Conservation (phyloP, 2,329 filamentous ascomycete species). For the Amauroascus niger region DNA sequence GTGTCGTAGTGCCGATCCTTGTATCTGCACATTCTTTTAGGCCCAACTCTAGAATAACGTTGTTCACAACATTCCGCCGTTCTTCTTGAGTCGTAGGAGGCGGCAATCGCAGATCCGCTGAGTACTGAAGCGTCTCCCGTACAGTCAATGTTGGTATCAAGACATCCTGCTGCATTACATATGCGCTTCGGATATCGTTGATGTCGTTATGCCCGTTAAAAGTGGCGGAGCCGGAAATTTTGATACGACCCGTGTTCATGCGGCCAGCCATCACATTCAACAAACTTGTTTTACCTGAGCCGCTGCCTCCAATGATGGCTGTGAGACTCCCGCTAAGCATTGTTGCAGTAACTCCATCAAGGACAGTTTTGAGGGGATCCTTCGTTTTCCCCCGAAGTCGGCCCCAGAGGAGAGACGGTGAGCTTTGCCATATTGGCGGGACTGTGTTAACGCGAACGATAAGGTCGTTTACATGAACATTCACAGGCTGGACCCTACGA, state of each 20-base stretch:
- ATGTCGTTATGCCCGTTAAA: constrained; percentile 54
- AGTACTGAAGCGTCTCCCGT: constrained; percentile 62
- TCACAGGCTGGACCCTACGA: constrained; percentile 33
- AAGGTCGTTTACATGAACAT: constrained; percentile 30
- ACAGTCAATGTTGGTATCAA: constrained; percentile 64
- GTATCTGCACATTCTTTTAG: constrained; percentile 70
- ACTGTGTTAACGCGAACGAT: constrained; percentile 29
- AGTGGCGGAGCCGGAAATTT: constrained; percentile 44
- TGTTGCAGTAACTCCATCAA: constrained; percentile 55
- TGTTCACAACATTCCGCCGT: constrained; percentile 56
- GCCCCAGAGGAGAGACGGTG: constrained; percentile 26
- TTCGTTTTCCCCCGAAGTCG: constrained; percentile 24
- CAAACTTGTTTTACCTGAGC: constrained; percentile 62
- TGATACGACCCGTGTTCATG: constrained; percentile 48
- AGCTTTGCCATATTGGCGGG: constrained; percentile 27
- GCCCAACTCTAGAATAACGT: constrained; percentile 65
- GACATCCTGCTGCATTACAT: constrained; percentile 63
- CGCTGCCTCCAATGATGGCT: constrained; percentile 65
- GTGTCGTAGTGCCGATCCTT: constrained; percentile 58
- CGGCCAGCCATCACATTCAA: constrained; percentile 63
- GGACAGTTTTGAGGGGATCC: constrained; percentile 39
- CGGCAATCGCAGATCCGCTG: constrained; percentile 61
- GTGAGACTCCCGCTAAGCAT: constrained; percentile 59
- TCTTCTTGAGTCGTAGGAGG: constrained; percentile 51
- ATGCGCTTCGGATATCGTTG: constrained; percentile 41